phyloP scores from a whole-genome alignment of 2,329 filamentous ascomycete species.

The Byssothecium circinans region DNA sequence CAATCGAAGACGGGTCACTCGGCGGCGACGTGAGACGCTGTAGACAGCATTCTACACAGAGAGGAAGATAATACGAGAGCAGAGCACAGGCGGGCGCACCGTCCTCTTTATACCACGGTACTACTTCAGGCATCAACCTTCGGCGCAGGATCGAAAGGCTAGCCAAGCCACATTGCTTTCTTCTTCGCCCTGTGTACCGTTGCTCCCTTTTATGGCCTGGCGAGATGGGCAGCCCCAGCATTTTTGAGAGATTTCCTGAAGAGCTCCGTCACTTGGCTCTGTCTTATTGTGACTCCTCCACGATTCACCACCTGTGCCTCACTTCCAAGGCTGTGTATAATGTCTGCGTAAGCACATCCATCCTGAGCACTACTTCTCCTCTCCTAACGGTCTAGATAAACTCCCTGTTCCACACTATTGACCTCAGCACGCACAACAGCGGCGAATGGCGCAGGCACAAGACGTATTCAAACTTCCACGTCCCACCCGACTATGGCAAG shows the following conservation, averaged over 20 bases:
- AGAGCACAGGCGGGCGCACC: not conserved
- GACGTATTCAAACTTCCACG: conserved; percentile 2
- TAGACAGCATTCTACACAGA: not conserved
- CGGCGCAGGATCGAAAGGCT: conserved; percentile 1
- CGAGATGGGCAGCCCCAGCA: not conserved
- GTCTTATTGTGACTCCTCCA: conserved; percentile 8
- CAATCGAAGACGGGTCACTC: not conserved
- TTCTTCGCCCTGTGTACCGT: not conserved
- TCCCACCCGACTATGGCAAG: conserved; percentile 5
- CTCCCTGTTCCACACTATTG: conserved; percentile 5
- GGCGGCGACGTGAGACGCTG: not conserved
- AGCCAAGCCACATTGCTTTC: conserved; percentile 3
- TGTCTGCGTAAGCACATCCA: conserved; percentile 7
- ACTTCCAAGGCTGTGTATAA: conserved; percentile 7
- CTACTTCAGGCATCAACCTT: conserved; percentile 5
- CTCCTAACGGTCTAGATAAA: conserved; percentile 1
- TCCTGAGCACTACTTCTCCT: not conserved
- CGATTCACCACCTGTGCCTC: conserved; percentile 9
- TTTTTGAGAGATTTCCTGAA: conserved; percentile 10
- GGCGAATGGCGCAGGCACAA: conserved; percentile 2
- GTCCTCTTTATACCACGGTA: conserved; percentile 3
- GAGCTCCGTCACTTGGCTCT: conserved; percentile 7
- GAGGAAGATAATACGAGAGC: not conserved
- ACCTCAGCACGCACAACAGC: conserved; percentile 9
- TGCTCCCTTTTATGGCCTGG: not conserved